Percentiles rank a stretch among this genome's conserved stretches.
Evolutionary conservation across 257 asterid species (phyloP).

Genomic region (Paulownia fortunei): DNA sequence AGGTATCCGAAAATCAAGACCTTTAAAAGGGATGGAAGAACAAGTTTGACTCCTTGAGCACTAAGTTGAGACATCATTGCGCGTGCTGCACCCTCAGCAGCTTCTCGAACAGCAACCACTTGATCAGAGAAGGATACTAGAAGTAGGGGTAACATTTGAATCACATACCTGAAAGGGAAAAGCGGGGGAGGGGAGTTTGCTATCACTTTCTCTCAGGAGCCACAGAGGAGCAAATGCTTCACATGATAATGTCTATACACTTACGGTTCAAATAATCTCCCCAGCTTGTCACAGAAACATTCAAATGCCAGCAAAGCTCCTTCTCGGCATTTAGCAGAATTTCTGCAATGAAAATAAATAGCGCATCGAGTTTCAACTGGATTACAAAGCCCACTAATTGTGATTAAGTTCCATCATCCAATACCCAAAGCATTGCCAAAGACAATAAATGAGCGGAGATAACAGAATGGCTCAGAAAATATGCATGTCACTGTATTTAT

Average conservation of each 20-base stretch:
- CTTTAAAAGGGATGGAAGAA: constrained; percentile 98
- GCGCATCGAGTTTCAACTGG: neutral
- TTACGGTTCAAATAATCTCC: constrained; percentile 98
- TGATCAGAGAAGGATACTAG: constrained; percentile 93
- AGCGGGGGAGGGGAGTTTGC: neutral
- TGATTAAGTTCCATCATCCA: constrained; percentile 15
- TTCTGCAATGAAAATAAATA: constrained; percentile 54
- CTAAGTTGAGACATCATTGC: constrained; percentile 99
- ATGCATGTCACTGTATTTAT: neutral
- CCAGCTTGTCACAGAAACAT: constrained; percentile 95
- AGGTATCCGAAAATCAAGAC: constrained; percentile 42
- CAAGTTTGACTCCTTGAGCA: constrained; percentile 97
- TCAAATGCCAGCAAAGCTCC: constrained; percentile 96
- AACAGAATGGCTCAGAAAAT: neutral
- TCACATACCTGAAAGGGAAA: constrained; percentile 73
- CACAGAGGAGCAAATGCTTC: constrained; percentile 25
- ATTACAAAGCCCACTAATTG: neutral
- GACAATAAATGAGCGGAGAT: neutral
- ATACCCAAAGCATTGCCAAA: constrained; percentile 9
- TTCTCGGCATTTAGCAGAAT: constrained; percentile 91
- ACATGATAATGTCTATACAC: constrained; percentile 35
- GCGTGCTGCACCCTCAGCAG: constrained; percentile 99
- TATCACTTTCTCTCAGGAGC: constrained; percentile 15
- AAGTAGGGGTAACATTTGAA: constrained; percentile 90
- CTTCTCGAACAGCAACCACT: constrained; percentile 98